Conservation (phyloP, 306 rosid species). For the Ceratonia siliqua region DNA sequence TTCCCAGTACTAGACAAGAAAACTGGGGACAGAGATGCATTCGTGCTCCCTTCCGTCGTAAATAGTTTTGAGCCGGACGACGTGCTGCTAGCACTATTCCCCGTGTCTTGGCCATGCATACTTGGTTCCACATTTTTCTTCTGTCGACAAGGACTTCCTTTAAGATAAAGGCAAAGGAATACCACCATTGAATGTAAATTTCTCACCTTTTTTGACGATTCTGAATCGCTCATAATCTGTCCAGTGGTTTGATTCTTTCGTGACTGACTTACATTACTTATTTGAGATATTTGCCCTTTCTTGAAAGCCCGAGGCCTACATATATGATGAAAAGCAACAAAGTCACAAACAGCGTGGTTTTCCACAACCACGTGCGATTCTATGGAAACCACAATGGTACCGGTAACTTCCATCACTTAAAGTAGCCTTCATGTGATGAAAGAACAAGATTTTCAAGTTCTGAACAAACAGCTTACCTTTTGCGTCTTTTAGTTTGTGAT, state of each 20-base stretch:
- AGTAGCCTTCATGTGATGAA: background rate
- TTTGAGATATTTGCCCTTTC: conserved; percentile 38
- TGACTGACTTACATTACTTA: conserved; percentile 23
- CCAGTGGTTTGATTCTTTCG: conserved; percentile 33
- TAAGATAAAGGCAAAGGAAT: background rate
- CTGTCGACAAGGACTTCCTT: conserved; percentile 21
- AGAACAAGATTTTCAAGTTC: background rate
- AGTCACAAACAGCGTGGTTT: no score
- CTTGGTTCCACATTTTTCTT: conserved; percentile 38
- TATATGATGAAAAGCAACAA: conserved; percentile 23
- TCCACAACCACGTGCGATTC: no score
- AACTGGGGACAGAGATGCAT: conserved; percentile 58
- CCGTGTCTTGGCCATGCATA: conserved; percentile 36
- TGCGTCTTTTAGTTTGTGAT: conserved; percentile 35
- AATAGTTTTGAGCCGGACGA: conserved; percentile 45
- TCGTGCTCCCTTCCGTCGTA: conserved; percentile 30
- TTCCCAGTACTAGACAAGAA: conserved; percentile 37
- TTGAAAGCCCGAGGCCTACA: conserved; percentile 43
- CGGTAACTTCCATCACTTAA: no score
- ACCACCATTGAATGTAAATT: background rate
- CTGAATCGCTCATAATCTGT: conserved; percentile 30
- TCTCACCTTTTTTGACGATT: conserved; percentile 49
- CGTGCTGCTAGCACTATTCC: conserved; percentile 46
- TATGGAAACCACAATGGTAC: background rate
- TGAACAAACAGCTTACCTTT: conserved; percentile 27